Conservation (phyloP, 805 yeast species). For the Nakazawaea ernobii region DNA sequence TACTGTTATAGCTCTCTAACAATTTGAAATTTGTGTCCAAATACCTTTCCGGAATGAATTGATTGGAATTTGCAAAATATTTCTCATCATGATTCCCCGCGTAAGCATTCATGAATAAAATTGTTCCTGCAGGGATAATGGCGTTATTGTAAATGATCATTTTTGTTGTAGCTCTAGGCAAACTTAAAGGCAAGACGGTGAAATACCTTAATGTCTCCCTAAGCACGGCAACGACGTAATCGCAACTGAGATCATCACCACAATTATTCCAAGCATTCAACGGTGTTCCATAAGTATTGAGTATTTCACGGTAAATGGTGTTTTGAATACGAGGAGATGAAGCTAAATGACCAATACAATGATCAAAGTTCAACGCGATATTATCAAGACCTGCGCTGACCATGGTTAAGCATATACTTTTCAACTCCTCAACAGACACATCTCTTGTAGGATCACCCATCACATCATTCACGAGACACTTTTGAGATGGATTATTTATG, state of each 20-base stretch:
- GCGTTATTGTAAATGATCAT: constrained; percentile 34
- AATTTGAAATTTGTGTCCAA: constrained; percentile 22
- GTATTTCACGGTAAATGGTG: constrained; percentile 35
- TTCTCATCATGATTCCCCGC: constrained; percentile 61
- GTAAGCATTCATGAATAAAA: constrained; percentile 60
- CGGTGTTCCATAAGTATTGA: constrained; percentile 26
- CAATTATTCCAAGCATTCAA: constrained; percentile 30
- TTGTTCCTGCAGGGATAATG: constrained; percentile 50
- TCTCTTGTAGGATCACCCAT: constrained; percentile 14
- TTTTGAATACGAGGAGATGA: constrained; percentile 35
- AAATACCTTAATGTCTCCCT: constrained; percentile 58
- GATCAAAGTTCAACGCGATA: constrained; percentile 56
- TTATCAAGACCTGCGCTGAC: constrained; percentile 78
- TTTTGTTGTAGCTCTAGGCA: constrained; percentile 58
- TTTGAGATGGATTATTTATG: constrained; percentile 6
- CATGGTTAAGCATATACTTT: constrained; percentile 65
- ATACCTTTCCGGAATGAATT: constrained; percentile 51
- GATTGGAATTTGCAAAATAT: constrained; percentile 36
- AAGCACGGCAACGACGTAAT: constrained; percentile 50
- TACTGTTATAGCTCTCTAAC: constrained; percentile 1
- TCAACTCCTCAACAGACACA: constrained; percentile 36
- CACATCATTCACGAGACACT: constrained; percentile 23
- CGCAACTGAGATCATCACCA: constrained; percentile 30
- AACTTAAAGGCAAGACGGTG: constrained; percentile 60
- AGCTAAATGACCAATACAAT: constrained; percentile 56